Percentiles rank a stretch among this genome's conserved stretches.
Evolutionary conservation across 192 early-diverging fungal species (phyloP).

Genomic region (Geranomyces variabilis): DNA sequence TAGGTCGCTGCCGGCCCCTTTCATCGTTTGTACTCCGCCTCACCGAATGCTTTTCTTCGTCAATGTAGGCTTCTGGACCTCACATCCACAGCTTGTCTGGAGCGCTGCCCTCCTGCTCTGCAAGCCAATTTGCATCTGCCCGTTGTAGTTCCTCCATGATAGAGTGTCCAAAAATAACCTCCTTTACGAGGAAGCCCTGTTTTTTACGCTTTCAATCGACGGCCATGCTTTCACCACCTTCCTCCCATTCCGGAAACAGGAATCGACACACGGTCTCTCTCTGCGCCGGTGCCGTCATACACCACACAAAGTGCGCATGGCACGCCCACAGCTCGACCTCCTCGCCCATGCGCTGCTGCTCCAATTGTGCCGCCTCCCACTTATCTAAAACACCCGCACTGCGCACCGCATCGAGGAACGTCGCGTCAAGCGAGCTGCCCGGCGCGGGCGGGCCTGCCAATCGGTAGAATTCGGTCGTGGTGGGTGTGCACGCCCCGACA

Average conservation of each 20-base stretch:
- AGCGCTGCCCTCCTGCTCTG: too few species aligned
- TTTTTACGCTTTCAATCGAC: not conserved
- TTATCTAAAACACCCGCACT: not conserved
- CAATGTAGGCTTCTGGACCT: too few species aligned
- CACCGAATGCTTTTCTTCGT: too few species aligned
- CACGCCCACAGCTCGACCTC: conserved; percentile 20
- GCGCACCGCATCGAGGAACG: conserved; percentile 9
- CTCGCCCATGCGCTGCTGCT: too few species aligned
- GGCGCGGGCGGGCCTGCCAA: not conserved
- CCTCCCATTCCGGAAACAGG: conserved; percentile 24
- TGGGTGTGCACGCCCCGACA: conserved; percentile 22
- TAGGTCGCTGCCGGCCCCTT: too few species aligned
- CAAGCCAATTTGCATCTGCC: too few species aligned
- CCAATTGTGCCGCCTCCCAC: not conserved
- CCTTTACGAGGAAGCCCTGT: too few species aligned
- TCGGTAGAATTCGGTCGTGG: conserved; percentile 29
- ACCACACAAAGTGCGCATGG: conserved; percentile 27
- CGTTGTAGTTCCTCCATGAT: too few species aligned
- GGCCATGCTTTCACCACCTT: not conserved
- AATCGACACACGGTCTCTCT: conserved; percentile 11
- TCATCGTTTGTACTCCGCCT: too few species aligned
- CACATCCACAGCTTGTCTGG: too few species aligned
- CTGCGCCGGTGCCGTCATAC: conserved; percentile 1
- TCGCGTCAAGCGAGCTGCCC: not conserved
- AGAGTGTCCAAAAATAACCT: too few species aligned